Evolutionary conservation across 164 flowering plant genomes (phyloP).

Genomic region (Aristolochia fimbriata): DNA sequence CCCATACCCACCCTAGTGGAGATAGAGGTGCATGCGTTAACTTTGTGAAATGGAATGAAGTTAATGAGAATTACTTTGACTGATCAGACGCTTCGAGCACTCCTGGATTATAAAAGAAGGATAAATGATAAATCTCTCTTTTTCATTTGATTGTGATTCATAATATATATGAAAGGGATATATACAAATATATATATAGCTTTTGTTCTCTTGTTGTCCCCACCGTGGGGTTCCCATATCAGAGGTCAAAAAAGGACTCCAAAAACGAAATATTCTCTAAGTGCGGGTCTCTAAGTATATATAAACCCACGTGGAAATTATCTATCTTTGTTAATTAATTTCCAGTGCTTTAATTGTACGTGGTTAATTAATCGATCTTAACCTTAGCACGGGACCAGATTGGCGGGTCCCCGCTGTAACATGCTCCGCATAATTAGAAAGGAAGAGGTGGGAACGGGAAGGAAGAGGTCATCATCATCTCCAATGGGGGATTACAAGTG

Average conservation of each 20-base stretch:
- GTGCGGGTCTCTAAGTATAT: too few relatives aligned
- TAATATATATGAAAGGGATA: not conserved
- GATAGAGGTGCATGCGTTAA: too few relatives aligned
- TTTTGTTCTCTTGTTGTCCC: too few relatives aligned
- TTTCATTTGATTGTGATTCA: constrained; percentile 17
- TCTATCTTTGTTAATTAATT: too few relatives aligned
- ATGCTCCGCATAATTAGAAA: constrained; percentile 8
- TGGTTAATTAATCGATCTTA: too few relatives aligned
- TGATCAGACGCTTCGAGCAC: not conserved
- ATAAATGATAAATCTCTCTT: constrained; percentile 5
- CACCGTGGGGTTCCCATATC: not conserved
- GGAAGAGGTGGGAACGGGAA: constrained; percentile 6
- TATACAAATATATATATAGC: too few relatives aligned
- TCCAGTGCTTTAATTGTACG: too few relatives aligned
- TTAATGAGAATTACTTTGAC: not conserved
- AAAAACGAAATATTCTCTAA: not conserved
- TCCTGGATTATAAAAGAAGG: not conserved
- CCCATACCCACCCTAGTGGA: too few relatives aligned
- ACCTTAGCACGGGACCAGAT: too few relatives aligned
- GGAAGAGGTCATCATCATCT: constrained; percentile 14
- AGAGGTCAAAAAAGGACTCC: not conserved
- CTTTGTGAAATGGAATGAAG: too few relatives aligned
- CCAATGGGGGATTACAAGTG: constrained; percentile 11
- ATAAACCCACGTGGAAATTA: too few relatives aligned
- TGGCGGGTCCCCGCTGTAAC: not conserved